Conservation (phyloP, 371 early-diverging fungal genomes). For the Mortierella sp. region DNA sequence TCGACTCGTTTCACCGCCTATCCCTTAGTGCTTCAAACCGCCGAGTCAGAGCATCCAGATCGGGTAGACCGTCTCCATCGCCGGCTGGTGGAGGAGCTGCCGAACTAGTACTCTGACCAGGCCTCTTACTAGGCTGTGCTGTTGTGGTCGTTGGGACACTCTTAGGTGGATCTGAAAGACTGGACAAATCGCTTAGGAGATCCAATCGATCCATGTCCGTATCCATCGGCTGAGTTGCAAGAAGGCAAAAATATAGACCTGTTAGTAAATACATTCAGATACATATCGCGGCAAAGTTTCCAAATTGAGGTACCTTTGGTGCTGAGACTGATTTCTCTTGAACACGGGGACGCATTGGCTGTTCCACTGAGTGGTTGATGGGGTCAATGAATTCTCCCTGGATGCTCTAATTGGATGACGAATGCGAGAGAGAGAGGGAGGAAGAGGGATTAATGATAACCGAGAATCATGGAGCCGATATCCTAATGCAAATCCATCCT, state of each 20-base stretch:
- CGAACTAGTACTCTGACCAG: not conserved
- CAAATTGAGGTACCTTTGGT: slow-evolving; percentile 12
- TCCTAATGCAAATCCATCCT: not conserved
- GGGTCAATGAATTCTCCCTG: slow-evolving; percentile 47
- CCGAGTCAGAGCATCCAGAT: slow-evolving; percentile 76
- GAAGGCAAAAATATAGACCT: not conserved
- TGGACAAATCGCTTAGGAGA: slow-evolving; percentile 21
- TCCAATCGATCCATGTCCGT: slow-evolving; percentile 37
- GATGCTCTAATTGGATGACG: slow-evolving; percentile 23
- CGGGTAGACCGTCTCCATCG: slow-evolving; percentile 58
- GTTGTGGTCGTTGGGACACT: slow-evolving; percentile 8
- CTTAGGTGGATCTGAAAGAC: slow-evolving; percentile 13
- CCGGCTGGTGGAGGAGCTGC: slow-evolving; percentile 7
- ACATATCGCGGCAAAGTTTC: not conserved
- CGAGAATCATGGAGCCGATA: not conserved
- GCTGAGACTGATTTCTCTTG: slow-evolving; percentile 9
- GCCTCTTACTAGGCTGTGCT: slow-evolving; percentile 1
- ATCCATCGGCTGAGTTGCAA: not conserved
- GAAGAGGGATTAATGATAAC: not conserved
- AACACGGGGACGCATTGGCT: slow-evolving; percentile 21
- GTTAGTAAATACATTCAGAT: not conserved
- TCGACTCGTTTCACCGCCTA: slow-evolving; percentile 16
- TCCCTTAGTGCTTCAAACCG: slow-evolving; percentile 81
- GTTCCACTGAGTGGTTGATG: slow-evolving; percentile 25
- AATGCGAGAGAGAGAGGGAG: not conserved